phyloP scores from a whole-genome alignment of 345 rosid genomes.

The Orychophragmus violaceus region DNA sequence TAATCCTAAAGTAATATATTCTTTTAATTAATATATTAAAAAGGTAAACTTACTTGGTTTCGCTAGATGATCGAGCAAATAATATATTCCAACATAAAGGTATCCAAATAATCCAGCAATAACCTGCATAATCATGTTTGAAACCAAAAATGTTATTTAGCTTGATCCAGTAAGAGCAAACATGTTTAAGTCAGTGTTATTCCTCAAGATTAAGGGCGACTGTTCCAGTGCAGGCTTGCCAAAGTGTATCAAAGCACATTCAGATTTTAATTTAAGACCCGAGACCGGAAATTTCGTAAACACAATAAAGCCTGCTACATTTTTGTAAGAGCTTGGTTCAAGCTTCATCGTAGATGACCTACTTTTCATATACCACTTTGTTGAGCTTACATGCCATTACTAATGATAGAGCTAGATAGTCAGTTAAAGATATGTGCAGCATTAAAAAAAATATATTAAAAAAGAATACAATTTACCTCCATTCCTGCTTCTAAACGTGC shows the following conservation, averaged over 20 bases:
- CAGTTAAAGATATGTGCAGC: neutral
- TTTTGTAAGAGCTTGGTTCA: conserved; percentile 7
- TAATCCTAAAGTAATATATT: no score
- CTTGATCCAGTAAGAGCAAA: no score
- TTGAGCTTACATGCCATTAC: conserved; percentile 5
- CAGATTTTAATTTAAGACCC: neutral
- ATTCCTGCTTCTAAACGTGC: conserved; percentile 82
- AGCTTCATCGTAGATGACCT: neutral
- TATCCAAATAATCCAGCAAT: no score
- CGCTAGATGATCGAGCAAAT: no score
- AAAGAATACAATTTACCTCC: conserved; percentile 51
- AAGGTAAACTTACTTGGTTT: no score
- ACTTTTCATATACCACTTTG: neutral
- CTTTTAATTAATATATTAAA: no score
- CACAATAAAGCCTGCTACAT: conserved; percentile 10
- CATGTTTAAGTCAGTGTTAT: no score
- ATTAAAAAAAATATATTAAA: neutral
- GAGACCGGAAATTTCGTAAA: neutral
- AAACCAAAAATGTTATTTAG: no score
- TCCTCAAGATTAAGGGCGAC: no score
- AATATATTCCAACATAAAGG: no score
- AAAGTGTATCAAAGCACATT: conserved; percentile 12
- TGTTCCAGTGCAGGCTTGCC: neutral
- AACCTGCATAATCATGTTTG: no score
- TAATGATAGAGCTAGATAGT: conserved; percentile 1